Percentiles rank a stretch among this genome's conserved stretches.
Conservation (phyloP, 1,139 yeast genomes). For the Nakaseomyces sp. region DNA sequence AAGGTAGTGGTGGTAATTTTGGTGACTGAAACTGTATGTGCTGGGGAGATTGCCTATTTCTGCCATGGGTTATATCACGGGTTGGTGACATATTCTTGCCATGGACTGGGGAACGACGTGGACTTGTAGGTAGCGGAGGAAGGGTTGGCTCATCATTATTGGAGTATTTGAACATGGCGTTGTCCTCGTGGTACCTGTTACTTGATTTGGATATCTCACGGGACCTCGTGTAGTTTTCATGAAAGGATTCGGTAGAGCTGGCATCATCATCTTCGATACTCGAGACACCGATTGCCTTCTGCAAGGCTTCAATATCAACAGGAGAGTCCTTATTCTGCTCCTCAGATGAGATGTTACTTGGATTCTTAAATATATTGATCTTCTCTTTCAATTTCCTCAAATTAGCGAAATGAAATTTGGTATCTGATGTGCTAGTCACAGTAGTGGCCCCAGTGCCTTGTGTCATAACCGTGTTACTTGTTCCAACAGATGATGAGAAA, state of each 20-base stretch:
- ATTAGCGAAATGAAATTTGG: constrained; percentile 31
- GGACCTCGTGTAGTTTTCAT: neutral
- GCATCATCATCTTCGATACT: constrained; percentile 14
- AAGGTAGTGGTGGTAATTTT: constrained; percentile 22
- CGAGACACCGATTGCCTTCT: constrained; percentile 31
- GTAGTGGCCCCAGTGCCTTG: constrained; percentile 20
- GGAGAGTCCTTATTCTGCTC: constrained; percentile 13
- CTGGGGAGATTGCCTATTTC: neutral
- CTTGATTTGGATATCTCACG: constrained; percentile 3
- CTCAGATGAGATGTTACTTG: constrained; percentile 13
- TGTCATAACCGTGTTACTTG: constrained; percentile 18
- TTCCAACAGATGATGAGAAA: constrained; percentile 22
- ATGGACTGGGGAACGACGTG: neutral
- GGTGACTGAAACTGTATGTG: constrained; percentile 12
- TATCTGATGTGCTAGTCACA: constrained; percentile 21
- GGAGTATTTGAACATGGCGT: constrained; percentile 1
- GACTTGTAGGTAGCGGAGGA: constrained; percentile 1
- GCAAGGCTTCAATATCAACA: constrained; percentile 31
- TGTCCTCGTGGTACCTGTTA: neutral
- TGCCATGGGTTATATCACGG: neutral
- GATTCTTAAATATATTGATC: constrained; percentile 30
- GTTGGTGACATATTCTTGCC: neutral
- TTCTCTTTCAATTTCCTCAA: constrained; percentile 29
- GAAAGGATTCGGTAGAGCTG: constrained; percentile 6
- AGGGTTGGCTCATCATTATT: neutral